Evolutionary conservation across 108 stramenopile genomes (phyloP), one percentile per base, ranked within the genome.

Genomic region (Cyclotella distinguenda): DNA sequence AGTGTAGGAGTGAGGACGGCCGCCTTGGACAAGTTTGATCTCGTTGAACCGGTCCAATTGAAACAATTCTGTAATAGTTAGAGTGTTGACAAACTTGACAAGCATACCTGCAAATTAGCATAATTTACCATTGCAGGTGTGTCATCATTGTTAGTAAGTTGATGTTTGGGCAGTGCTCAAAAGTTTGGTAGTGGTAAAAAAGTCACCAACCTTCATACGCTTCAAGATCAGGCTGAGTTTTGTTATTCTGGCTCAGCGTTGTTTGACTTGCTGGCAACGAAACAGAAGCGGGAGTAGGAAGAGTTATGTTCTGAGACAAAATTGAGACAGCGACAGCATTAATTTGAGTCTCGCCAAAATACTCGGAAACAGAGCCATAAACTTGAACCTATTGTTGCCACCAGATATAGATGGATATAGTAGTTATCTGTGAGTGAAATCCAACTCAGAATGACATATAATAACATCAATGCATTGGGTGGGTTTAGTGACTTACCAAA

Each of bases 271-370:
- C 23, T 10, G 77, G 64, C 3, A 73, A 38, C 2, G 55, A 36
- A 40, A 79, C 27, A 21, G 44, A 45, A 31, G 64, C 52, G 13
- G 66, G 21, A 34, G 63, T n/a, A 0, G 67, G 67, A 44, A 73
- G 35, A 33, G 32, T 15, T 15, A 50, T 73, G 1, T 45, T 38
- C 4, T 51, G 27, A 19, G 46, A 40, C 0, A 63, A 13, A 21
- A 80, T 33, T 25, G 12, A 16, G 11, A 70, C 35, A 10, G 18
- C 21, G n/a, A 53, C 45, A 15, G 56, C 44, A 27, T 6, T 32
- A 18, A 80, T 49, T 46, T 75, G 73, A 3, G 73, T 75, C 35
- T 74, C 68, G 0, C 56, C 68, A 49, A 49, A 71, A 26, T 60
- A 27, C 33, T 75, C 73, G 0, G 27, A 18, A 0, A 74, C 74